Base-by-base conservation (phyloP, 2,329 filamentous ascomycete genomes). In the Hypoxylon sp. region DNA sequence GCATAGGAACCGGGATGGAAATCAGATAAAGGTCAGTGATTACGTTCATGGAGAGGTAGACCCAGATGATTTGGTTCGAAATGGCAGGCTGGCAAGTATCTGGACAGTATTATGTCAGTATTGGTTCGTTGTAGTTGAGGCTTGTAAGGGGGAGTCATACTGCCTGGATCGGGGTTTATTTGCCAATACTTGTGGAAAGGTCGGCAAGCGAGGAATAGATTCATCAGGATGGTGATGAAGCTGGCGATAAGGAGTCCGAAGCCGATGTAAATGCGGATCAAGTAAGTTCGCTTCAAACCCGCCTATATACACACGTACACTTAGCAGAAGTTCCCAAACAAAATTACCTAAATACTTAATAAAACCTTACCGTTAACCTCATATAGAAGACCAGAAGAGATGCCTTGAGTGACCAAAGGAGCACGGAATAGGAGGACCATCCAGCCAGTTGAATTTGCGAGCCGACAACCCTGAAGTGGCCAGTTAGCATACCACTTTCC, bases 11-110 rank as follows among this genome's bases (percentile, higher is more conserved):
- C 0, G 87, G 87, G 39, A 90, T 88, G 29, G 83, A 82, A 62
- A 90, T 84, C n/a, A 90, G 80, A 69, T 89, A 90, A 0, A 88
- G 56, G 70, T 90, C 88, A 2, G 87, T 90, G 1, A 79, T 70
- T 2, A 88, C 82, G 68, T 89, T 90, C 66, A 85, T 77, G 13
- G 80, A 77, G n/a, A 85, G 83, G 3, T 82, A 83, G 10, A 84
- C 81, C 73, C 83, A 85, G 55, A 86, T 78, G 63, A 85, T 80
- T 47, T 83, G 79, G 33, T 78, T 79, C 1, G 84, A 83, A 11
- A 85, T 78, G 17, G 83, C 84, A 0, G 82, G 80, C 62, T 85
- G 84, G 72, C 84, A 85, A 19, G 77, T 72, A 68, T 83, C 82
- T 82, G 68, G 76, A 68, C 67, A 64, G 67, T 31, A 57, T 50